Conservation (phyloP, 345 rosid species). For the Linum tenue region DNA sequence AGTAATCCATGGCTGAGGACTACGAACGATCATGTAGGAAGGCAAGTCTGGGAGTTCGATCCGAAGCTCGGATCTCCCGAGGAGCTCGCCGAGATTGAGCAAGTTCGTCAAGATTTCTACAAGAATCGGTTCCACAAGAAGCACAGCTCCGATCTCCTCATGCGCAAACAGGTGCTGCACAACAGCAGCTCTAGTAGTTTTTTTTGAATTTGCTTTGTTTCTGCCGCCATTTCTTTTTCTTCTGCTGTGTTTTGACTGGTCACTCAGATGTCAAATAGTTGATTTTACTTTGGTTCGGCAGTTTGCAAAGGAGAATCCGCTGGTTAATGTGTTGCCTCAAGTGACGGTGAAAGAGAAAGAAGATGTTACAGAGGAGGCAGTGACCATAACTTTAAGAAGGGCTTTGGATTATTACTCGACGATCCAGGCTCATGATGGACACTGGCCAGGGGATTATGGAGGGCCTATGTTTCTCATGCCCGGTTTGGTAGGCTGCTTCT, state of each 20-base stretch:
- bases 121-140: slow-evolving; percentile 49
- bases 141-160: slow-evolving; percentile 80
- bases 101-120: slow-evolving; percentile 46
- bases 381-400: slow-evolving; percentile 50
- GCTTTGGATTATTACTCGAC: slow-evolving; percentile 63
- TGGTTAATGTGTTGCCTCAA: slow-evolving; percentile 33
- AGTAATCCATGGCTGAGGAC: slow-evolving; percentile 61
- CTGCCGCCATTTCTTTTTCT: not conserved
- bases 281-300: slow-evolving; percentile 9
- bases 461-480: slow-evolving; percentile 99
- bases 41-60: slow-evolving; percentile 91
- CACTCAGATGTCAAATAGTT: not conserved
- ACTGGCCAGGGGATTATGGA: slow-evolving; percentile 99
- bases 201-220: too few species aligned
- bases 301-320: slow-evolving; percentile 61
- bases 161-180: slow-evolving; percentile 68
- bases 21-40: slow-evolving; percentile 54
- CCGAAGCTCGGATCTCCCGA: slow-evolving; percentile 52
- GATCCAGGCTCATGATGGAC: slow-evolving; percentile 81
- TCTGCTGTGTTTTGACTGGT: not conserved
- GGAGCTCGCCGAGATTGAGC: slow-evolving; percentile 50
- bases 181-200: not conserved
- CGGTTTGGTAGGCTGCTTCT: slow-evolving; percentile 42
- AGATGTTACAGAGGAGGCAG: slow-evolving; percentile 50
- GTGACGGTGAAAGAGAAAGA: slow-evolving; percentile 47